Base-by-base conservation (phyloP, 2,329 filamentous ascomycete species). In the Stagonosporopsis cucurbitacearum region DNA sequence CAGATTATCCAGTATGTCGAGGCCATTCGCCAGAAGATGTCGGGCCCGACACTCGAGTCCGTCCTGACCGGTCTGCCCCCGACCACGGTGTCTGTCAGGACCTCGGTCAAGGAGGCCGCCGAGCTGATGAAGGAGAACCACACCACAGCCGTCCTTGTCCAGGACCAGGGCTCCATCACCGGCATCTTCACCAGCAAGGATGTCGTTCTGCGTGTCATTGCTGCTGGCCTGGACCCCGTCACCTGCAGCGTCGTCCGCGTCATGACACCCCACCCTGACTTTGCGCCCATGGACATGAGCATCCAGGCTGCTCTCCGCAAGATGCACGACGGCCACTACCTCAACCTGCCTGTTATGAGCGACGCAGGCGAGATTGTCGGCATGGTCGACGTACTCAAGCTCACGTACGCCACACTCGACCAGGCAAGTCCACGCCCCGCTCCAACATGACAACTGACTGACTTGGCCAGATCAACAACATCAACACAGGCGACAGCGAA, bases 141-240 rank as follows among this genome's bases (percentile, higher is more conserved):
- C 78, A 99, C 95, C 17, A 99, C 95, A 15, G 95, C 95, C 41
- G 89, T 99, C 37, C 81, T 99, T 54, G 95, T 99, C 15, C 93
- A 97, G 78, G 95, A 99, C 75, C 92, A 96, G 77, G 93, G 94
- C 50, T 91, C 92, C 39, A 98, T 99, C 73, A 99, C 95, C 50
- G 95, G 95, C 79, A 99, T 99, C 73, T 99, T 99, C 76, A 99
- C 95, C 57, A 98, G 95, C 82, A 99, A 99, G 81, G 95, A 99
- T 79, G 94, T 99, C 46, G 95, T 99, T 56, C 84, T 99, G 55
- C 92, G 95, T 77, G 95, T 99, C 58, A 99, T 99, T 79, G 95
- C 95, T 50, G 95, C 95, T 45, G 95, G 95, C 17, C 84, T 99
- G 57, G 95, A 99, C 76, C 95, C 95, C 41, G 84, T 87, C 57